These are phyloP conservation scores for Scedosporium boydii DNA, from an alignment of 2,329 filamentous ascomycete species.

Conservation along the genomic window DNA sequence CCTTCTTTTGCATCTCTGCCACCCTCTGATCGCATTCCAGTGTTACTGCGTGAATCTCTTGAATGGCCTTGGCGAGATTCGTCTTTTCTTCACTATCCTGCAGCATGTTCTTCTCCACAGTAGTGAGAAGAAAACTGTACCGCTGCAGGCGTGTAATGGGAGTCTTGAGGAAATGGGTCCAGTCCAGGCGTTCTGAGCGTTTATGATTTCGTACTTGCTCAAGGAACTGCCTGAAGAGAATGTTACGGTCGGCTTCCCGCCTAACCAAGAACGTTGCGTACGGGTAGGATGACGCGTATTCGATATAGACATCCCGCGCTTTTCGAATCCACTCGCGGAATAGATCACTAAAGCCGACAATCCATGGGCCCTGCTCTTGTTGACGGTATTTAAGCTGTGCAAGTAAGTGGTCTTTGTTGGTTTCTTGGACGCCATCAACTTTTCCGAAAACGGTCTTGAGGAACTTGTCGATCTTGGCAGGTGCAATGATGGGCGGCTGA, in stretches of 20 bases:
- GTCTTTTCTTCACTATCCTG: conserved; percentile 82
- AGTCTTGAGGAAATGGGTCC: conserved; percentile 89
- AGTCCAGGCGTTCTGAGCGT: conserved; percentile 72
- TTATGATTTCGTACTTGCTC: conserved; percentile 72
- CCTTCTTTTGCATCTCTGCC: conserved; percentile 84
- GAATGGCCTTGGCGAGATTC: conserved; percentile 74
- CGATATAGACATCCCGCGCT: conserved; percentile 77
- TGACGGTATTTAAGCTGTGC: conserved; percentile 95
- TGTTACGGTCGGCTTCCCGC: conserved; percentile 74
- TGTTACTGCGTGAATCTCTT: conserved; percentile 85
- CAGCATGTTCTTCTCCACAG: conserved; percentile 74
- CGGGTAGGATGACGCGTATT: conserved; percentile 83
- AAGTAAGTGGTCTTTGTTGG: conserved; percentile 86
- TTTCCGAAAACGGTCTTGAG: conserved; percentile 82
- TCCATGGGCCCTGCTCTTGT: conserved; percentile 92
- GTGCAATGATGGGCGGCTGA: conserved; percentile 71
- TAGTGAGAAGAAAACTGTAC: conserved; percentile 74
- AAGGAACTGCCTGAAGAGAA: conserved; percentile 78
- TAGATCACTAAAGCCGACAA: conserved; percentile 89
- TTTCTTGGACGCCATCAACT: conserved; percentile 75
- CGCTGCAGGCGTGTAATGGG: conserved; percentile 89
- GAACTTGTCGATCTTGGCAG: conserved; percentile 71
- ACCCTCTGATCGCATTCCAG: conserved; percentile 87
- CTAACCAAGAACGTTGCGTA: conserved; percentile 74
- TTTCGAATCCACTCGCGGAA: conserved; percentile 98